These are phyloP conservation scores for Colletotrichum liaoningense DNA, from an alignment of 2,329 filamentous ascomycete species.

Conservation along the genomic window DNA sequence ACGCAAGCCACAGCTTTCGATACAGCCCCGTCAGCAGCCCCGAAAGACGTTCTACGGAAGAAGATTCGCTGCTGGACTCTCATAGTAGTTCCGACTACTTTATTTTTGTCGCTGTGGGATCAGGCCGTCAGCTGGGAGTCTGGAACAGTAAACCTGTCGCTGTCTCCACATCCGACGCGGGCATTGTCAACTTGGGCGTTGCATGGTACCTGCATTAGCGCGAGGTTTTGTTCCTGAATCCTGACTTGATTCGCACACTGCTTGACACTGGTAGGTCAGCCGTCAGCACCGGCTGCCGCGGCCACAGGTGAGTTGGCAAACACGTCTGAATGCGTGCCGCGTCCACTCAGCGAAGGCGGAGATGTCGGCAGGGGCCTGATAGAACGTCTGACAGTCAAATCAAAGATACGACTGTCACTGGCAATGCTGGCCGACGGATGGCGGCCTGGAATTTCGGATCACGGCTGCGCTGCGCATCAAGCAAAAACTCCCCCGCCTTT, in stretches of 20 bases:
- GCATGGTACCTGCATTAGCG: constrained; percentile 32
- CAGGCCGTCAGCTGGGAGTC: not conserved
- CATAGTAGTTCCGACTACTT: constrained; percentile 3
- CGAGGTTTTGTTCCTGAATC: not conserved
- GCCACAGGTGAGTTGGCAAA: constrained; percentile 13
- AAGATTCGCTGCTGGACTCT: not conserved
- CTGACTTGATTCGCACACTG: constrained; percentile 12
- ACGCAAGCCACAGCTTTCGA: constrained; percentile 19
- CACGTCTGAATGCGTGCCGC: not conserved
- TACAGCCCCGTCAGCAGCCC: constrained; percentile 9
- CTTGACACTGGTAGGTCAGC: constrained; percentile 27
- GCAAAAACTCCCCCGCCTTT: constrained; percentile 1
- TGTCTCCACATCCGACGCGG: constrained; percentile 4
- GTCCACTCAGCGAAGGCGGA: constrained; percentile 2
- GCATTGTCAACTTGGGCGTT: constrained; percentile 2
- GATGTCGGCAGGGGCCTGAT: not conserved
- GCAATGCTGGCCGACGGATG: constrained; percentile 2
- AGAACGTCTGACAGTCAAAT: constrained; percentile 23
- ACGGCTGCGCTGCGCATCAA: constrained; percentile 28
- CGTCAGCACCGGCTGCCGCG: constrained; percentile 21
- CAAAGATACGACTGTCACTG: constrained; percentile 19
- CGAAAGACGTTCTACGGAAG: constrained; percentile 3
- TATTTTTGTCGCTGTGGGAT: constrained; percentile 18
- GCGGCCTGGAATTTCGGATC: constrained; percentile 27
- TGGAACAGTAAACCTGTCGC: constrained; percentile 3